Evolutionary conservation across 495 filamentous ascomycete genomes (phyloP).

Genomic region (Haplographium delicatum): DNA sequence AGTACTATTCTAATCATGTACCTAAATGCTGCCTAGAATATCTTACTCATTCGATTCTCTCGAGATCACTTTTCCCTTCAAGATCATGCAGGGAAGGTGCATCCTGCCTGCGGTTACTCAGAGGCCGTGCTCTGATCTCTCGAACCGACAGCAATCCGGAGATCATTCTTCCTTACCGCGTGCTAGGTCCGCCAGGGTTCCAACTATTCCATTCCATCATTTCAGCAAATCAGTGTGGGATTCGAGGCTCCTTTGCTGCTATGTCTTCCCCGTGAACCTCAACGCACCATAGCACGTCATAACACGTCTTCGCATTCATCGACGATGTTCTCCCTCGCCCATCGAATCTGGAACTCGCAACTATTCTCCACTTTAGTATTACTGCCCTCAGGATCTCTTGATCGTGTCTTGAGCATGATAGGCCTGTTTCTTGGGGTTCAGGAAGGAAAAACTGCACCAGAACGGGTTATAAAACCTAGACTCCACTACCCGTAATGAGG

Average conservation of each 20-base stretch:
- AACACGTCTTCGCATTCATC: not conserved
- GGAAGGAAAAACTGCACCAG: not conserved
- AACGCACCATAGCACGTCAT: not conserved
- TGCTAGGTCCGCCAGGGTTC: conserved; percentile 5
- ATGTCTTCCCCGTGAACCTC: conserved; percentile 5
- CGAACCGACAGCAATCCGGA: conserved; percentile 3
- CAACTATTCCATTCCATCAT: conserved; percentile 7
- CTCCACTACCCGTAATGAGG: too few relatives aligned
- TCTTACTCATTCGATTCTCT: too few relatives aligned
- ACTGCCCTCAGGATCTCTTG: not conserved
- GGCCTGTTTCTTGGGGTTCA: not conserved
- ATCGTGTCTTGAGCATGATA: not conserved
- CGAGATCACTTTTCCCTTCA: too few relatives aligned
- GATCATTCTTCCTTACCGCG: conserved; percentile 4
- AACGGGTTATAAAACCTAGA: too few relatives aligned
- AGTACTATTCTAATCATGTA: not conserved
- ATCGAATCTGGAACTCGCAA: not conserved
- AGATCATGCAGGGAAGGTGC: too few relatives aligned
- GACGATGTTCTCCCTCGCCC: not conserved
- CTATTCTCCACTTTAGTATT: not conserved
- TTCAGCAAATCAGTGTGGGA: conserved; percentile 2
- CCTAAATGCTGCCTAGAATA: conserved; percentile 11
- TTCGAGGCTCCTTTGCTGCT: conserved; percentile 6
- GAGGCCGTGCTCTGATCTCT: too few relatives aligned
- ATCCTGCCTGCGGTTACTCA: too few relatives aligned